Conservation (phyloP, 1,139 yeast species). For the Pichia sp. region DNA sequence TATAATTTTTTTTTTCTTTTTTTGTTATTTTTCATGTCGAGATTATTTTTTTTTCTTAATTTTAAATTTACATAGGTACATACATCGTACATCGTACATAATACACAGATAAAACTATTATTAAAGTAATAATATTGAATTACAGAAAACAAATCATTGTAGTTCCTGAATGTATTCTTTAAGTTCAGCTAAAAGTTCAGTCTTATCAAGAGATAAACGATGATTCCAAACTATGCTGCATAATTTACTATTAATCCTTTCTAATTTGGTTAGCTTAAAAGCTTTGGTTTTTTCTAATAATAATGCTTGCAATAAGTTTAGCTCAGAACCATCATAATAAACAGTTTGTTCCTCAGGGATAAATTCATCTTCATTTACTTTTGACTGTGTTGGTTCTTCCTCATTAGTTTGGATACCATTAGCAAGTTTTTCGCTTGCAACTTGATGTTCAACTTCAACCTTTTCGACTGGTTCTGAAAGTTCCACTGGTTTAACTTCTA, state of each 20-base stretch:
- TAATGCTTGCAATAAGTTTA: constrained; percentile 26
- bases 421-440: background rate
- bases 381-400: background rate
- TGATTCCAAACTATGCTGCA: constrained; percentile 73
- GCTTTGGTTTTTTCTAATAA: constrained; percentile 40
- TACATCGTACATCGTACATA: no score
- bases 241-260: constrained; percentile 62
- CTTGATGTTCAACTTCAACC: constrained; percentile 8
- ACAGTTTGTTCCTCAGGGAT: constrained; percentile 23
- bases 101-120: no score
- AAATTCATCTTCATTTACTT: constrained; percentile 15
- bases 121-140: no score
- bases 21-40: no score
- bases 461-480: constrained; percentile 16
- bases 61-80: no score
- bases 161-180: constrained; percentile 6
- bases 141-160: background rate
- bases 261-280: constrained; percentile 63
- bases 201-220: constrained; percentile 62
- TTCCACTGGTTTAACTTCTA: constrained; percentile 27
- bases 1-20: no score
- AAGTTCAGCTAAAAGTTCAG: constrained; percentile 29
- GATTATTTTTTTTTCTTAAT: no score
- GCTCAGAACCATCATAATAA: constrained; percentile 30
- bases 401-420: no score